These are phyloP conservation scores for Arabidopsis thaliana DNA, from an alignment of 345 rosid genomes.

Conservation along the genomic window DNA sequence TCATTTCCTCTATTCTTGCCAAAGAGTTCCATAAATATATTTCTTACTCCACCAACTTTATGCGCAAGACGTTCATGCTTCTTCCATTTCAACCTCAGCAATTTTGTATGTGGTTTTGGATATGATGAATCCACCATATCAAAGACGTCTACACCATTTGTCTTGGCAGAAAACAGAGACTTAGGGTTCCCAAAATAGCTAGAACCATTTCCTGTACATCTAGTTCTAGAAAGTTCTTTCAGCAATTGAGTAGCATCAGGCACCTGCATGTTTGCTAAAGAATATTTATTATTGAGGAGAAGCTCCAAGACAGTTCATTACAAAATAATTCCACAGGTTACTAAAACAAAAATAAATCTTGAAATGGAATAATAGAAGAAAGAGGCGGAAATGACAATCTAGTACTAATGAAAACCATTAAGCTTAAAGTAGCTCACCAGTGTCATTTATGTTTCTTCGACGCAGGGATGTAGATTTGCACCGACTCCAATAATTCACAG, in stretches of 20 bases:
- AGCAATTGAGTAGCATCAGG: constrained; percentile 51
- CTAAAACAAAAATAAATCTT: background rate
- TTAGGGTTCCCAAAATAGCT: constrained; percentile 40
- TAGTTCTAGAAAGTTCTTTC: constrained; percentile 52
- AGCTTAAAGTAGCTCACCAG: constrained; percentile 57
- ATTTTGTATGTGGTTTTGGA: constrained; percentile 42
- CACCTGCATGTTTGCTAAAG: constrained; percentile 83
- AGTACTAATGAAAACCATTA: background rate
- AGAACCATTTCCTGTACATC: constrained; percentile 40
- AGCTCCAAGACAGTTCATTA: constrained; percentile 21
- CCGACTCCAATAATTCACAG: constrained; percentile 73
- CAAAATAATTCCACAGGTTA: background rate
- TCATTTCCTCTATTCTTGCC: constrained; percentile 59
- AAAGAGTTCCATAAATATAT: constrained; percentile 70
- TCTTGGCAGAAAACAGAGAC: constrained; percentile 43
- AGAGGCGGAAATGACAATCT: background rate
- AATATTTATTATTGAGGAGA: constrained; percentile 66
- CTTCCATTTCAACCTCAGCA: constrained; percentile 79
- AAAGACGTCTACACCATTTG: constrained; percentile 45
- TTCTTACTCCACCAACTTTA: constrained; percentile 77
- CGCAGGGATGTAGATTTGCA: constrained; percentile 45
- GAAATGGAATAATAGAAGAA: background rate
- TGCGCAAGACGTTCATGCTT: constrained; percentile 64
- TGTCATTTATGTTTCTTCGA: constrained; percentile 49
- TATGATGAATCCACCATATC: constrained; percentile 46